Conservation (phyloP, 169 alveolate genomes). For the Plasmodium gaboni region DNA sequence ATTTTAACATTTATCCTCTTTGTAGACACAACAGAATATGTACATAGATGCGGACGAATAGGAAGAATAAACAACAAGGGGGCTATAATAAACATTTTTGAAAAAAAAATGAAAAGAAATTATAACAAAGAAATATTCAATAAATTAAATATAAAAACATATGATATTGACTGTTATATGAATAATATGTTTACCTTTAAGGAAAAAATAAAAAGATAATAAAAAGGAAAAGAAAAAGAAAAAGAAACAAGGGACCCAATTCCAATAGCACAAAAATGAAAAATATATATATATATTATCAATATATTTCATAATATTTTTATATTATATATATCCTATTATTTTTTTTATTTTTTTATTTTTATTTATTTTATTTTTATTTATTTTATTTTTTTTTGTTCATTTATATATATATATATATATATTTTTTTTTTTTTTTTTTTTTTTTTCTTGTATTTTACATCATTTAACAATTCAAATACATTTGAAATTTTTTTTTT, state of each 20-base stretch:
- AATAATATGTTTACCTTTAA: constrained; percentile 45
- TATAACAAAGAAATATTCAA: constrained; percentile 29
- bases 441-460: neutral
- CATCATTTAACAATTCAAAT: neutral
- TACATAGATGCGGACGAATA: constrained; percentile 72
- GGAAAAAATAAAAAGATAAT: neutral
- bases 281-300: too few relatives aligned
- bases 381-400: neutral
- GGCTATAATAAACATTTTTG: constrained; percentile 55
- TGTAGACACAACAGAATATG: constrained; percentile 37
- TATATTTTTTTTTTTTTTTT: neutral
- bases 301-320: too few relatives aligned
- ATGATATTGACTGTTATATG: constrained; percentile 69
- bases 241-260: neutral
- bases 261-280: too few relatives aligned
- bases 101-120: constrained; percentile 19
- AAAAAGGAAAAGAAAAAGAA: neutral
- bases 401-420: neutral
- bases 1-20: neutral
- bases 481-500: neutral
- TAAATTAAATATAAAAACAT: constrained; percentile 24
- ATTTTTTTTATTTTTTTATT: neutral
- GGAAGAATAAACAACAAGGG: constrained; percentile 75
- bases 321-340: neutral
- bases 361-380: neutral